A percentile compares a stretch with the other conserved stretches of the same genome.
phyloP scores from a whole-genome alignment of 352 stramenopile genomes.

The Phytophthora palmivora region DNA sequence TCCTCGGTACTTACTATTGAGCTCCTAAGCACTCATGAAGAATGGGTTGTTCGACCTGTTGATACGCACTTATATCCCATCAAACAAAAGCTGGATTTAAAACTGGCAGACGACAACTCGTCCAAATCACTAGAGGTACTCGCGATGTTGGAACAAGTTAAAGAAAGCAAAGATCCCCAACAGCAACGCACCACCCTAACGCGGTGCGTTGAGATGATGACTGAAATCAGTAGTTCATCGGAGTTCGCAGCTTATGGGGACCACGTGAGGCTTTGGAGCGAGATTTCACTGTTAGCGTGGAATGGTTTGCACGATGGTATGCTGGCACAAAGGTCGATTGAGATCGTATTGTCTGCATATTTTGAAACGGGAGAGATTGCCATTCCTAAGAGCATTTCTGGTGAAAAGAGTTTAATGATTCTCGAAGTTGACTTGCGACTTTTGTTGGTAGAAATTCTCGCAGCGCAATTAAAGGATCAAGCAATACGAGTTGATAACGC shows the following conservation, averaged over 20 bases:
- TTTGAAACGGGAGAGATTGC: slow-evolving; percentile 41
- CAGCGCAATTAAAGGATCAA: slow-evolving; percentile 44
- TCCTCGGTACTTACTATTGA: slow-evolving; percentile 28
- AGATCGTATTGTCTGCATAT: slow-evolving; percentile 43
- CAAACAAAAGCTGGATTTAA: slow-evolving; percentile 65
- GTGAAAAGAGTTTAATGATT: slow-evolving; percentile 59
- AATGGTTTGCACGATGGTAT: slow-evolving; percentile 44
- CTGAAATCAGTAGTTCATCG: slow-evolving; percentile 7
- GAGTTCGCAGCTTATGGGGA: slow-evolving; percentile 7
- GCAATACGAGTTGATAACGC: slow-evolving; percentile 13
- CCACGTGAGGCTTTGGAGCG: slow-evolving; percentile 53
- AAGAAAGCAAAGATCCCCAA: slow-evolving; percentile 62
- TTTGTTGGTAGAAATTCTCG: slow-evolving; percentile 58
- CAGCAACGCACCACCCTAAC: slow-evolving; percentile 35
- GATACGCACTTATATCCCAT: slow-evolving; percentile 79
- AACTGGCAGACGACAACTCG: slow-evolving; percentile 62
- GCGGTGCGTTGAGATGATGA: slow-evolving; percentile 35
- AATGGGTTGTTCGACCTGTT: slow-evolving; percentile 44
- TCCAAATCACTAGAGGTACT: slow-evolving; percentile 54
- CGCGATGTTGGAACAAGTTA: slow-evolving; percentile 75
- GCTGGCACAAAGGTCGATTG: slow-evolving; percentile 36
- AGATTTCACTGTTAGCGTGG: slow-evolving; percentile 56
- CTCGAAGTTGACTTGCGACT: slow-evolving; percentile 64
- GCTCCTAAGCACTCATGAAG: slow-evolving; percentile 25
- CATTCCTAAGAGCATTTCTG: slow-evolving; percentile 21